A percentile compares a stretch with the other conserved stretches of the same genome.
Evolutionary conservation across 768 basidiomycete species (phyloP).

Genomic region (Kwoniella botswanensis): DNA sequence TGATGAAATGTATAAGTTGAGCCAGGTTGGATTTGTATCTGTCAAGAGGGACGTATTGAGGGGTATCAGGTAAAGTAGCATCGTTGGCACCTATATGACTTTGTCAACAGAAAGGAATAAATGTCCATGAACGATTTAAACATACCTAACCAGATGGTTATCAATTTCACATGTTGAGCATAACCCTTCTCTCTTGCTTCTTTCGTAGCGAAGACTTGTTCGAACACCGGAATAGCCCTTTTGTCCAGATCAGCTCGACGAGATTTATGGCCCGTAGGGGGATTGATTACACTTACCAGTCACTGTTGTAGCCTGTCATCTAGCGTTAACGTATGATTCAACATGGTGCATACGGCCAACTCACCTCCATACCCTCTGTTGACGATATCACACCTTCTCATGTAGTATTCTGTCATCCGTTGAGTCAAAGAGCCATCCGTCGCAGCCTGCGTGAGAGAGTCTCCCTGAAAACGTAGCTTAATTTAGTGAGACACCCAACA

Average conservation of each 20-base stretch:
- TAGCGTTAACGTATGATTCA: not conserved
- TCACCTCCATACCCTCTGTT: conserved; percentile 73
- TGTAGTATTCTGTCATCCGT: conserved; percentile 74
- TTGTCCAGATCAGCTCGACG: not conserved
- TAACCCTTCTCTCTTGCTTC: conserved; percentile 60
- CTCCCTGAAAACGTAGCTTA: conserved; percentile 35
- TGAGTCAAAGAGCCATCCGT: conserved; percentile 67
- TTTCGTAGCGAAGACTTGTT: conserved; percentile 70
- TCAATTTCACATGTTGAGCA: conserved; percentile 68
- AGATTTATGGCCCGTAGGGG: not conserved
- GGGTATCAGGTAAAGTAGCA: conserved; percentile 68
- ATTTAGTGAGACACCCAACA: not conserved
- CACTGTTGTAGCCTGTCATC: conserved; percentile 69
- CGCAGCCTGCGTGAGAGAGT: conserved; percentile 53
- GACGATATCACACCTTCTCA: conserved; percentile 79
- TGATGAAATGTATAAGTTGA: conserved; percentile 69
- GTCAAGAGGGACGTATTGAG: conserved; percentile 77
- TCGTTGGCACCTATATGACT: conserved; percentile 67
- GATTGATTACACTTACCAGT: conserved; percentile 61
- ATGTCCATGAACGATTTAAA: not conserved
- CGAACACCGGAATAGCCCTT: conserved; percentile 74
- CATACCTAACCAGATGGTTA: conserved; percentile 82
- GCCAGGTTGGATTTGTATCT: conserved; percentile 70
- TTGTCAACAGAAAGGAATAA: not conserved
- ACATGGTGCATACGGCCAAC: conserved; percentile 2